These are phyloP conservation scores for Dictyostelium brefeldianum DNA, from an alignment of 78 protist genomes.

Conservation along the genomic window DNA sequence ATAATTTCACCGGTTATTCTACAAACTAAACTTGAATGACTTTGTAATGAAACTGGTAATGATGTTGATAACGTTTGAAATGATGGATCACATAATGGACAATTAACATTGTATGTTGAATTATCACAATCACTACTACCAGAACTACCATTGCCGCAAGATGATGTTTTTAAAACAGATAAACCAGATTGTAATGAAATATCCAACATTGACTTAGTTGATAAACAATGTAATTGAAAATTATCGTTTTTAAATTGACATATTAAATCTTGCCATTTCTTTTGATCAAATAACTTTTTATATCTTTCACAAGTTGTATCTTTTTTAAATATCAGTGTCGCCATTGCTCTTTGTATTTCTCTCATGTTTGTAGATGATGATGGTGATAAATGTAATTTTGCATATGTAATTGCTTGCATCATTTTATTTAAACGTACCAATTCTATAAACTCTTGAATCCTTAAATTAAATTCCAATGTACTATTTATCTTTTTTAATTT, in stretches of 20 bases:
- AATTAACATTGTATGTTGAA: conserved; percentile 23
- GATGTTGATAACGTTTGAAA: conserved; percentile 47
- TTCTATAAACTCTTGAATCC: conserved; percentile 88
- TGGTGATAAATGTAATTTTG: conserved; percentile 76
- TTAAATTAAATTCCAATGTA: conserved; percentile 79
- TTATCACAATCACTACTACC: background rate
- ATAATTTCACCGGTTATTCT: conserved; percentile 87
- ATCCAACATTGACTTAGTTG: conserved; percentile 47
- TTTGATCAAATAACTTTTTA: conserved; percentile 29
- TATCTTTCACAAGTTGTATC: conserved; percentile 65
- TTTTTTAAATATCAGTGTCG: conserved; percentile 59
- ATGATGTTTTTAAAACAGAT: conserved; percentile 83
- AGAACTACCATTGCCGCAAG: conserved; percentile 67
- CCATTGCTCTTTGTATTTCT: conserved; percentile 86
- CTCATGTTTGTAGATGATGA: conserved; percentile 59
- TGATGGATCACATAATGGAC: conserved; percentile 78
- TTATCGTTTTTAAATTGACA: conserved; percentile 82
- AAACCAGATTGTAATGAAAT: conserved; percentile 87
- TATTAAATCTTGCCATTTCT: conserved; percentile 68
- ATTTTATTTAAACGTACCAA: conserved; percentile 50
- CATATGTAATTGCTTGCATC: conserved; percentile 68
- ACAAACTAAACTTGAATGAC: conserved; percentile 87
- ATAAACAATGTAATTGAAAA: conserved; percentile 43
- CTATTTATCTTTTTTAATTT: conserved; percentile 72
- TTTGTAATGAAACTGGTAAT: conserved; percentile 74